Conservation (phyloP, 2,329 filamentous ascomycete species). For the Aspergillus eucalypticola region DNA sequence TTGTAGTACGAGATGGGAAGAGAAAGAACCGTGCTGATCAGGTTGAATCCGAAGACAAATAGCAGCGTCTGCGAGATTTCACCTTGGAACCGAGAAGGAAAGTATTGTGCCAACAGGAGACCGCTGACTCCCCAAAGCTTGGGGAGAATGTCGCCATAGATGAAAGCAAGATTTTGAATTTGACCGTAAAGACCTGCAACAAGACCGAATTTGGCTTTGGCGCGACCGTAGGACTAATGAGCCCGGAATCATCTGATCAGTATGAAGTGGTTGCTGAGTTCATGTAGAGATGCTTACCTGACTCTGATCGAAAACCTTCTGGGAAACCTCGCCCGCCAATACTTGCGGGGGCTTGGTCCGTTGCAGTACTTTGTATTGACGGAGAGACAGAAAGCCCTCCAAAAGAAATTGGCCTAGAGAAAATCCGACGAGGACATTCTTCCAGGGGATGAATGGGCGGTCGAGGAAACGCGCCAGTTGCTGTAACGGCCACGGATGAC, state of each 20-base stretch:
- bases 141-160: conserved; percentile 87
- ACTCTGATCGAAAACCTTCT: conserved; percentile 90
- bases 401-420: conserved; percentile 87
- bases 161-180: conserved; percentile 82
- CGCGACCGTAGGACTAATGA: conserved; percentile 80
- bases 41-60: conserved; percentile 84
- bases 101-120: conserved; percentile 68
- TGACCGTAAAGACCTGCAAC: conserved; percentile 79
- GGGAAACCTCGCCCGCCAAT: conserved; percentile 80
- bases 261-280: not conserved
- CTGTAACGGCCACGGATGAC: conserved; percentile 35
- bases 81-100: conserved; percentile 77
- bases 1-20: conserved; percentile 86
- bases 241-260: not conserved
- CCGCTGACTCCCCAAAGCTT: conserved; percentile 86
- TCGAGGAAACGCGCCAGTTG: conserved; percentile 83
- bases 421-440: conserved; percentile 92
- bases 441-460: conserved; percentile 93
- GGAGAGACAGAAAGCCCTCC: conserved; percentile 83
- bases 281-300: conserved; percentile 55
- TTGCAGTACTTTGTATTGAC: conserved; percentile 86
- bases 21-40: conserved; percentile 76
- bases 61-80: conserved; percentile 92
- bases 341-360: conserved; percentile 80
- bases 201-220: conserved; percentile 89